Evolutionary conservation across 1,284 basidiomycete genomes (phyloP).

Genomic region (Moniliophthora roreri): DNA sequence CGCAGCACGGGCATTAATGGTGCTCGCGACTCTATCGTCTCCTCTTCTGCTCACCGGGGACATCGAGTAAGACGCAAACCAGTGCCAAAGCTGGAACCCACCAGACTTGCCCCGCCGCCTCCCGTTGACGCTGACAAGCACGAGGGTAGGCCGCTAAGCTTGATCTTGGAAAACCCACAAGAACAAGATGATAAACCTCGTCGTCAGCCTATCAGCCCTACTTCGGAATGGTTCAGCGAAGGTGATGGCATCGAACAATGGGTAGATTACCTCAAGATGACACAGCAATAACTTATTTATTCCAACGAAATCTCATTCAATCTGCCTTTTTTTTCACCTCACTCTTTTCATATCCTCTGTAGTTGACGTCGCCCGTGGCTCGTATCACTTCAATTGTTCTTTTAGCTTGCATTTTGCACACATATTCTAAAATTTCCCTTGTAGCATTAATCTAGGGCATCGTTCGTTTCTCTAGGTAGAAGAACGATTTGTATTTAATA

Average conservation of each 20-base stretch:
- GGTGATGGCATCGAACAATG: constrained; percentile 1
- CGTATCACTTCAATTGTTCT: no score
- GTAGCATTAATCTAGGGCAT: no score
- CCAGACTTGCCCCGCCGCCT: not conserved
- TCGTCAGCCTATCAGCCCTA: not conserved
- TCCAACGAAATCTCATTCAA: not conserved
- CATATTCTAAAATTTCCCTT: no score
- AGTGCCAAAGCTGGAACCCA: constrained; percentile 11
- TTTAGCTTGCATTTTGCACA: no score
- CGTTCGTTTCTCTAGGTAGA: no score
- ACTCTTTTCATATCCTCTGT: no score
- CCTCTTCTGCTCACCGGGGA: constrained; percentile 8
- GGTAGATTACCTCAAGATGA: constrained; percentile 1
- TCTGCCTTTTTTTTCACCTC: not conserved
- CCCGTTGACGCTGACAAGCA: not conserved
- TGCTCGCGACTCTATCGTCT: constrained; percentile 14
- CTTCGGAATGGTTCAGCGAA: constrained; percentile 11
- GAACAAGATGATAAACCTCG: not conserved
- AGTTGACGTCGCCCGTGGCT: no score
- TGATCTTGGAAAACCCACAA: constrained; percentile 16
- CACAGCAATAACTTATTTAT: not conserved
- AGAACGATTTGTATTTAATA: no score
- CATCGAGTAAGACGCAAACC: constrained; percentile 17
- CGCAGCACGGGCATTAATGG: constrained; percentile 1
- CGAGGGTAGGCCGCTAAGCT: constrained; percentile 13